Evolutionary conservation across 768 basidiomycete genomes (phyloP), one percentile per base, ranked within the genome.

Genomic region (Sporobolomyces pararoseus): DNA sequence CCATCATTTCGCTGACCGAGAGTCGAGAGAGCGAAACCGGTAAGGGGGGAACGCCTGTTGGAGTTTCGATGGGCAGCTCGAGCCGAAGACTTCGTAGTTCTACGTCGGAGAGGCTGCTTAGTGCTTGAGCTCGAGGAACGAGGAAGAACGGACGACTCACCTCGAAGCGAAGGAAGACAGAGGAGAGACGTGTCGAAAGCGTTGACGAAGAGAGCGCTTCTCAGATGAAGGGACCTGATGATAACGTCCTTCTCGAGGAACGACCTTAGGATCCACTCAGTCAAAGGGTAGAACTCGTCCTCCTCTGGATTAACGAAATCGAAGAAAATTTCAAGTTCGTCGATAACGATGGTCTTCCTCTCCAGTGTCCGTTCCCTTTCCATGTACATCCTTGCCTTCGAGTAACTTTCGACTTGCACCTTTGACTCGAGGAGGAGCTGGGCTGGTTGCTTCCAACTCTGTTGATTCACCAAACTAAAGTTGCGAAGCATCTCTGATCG

Each of bases 251-350:
- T 6, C 19, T 29, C n/a, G 51, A 64, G 64, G 12, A 70, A 23
- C 25, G 23, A 2, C 32, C 27, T 16, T 6, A 53, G 47, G 34
- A 65, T 65, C 27, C 25, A 34, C 14, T 65, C 58, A 12, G 51
- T 55, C 2, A 70, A 35, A 9, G 68, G 68, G 47, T 55, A 70
- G 21, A 65, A 49, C 19, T 54, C 63, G 31, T 70, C 68, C 13
- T 70, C 68, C 21, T 47, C 16, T 3, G 63, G 58, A 9, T 23
- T 17, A 42, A 42, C 39, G 32, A 70, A 65, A n/a, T 70, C 68
- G 58, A 34, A 70, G n/a, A 65, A 70, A 23, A 70, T 16, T 25
- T 60, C 63, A 10, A 70, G 44, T 32, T 70, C 68, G n/a, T 70
- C 58, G 39, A 42, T 42, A 16, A 70, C 17, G 14, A 65, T 51